A percentile compares a stretch with the other conserved stretches of the same genome.
phyloP scores from a whole-genome alignment of 116 monocot genomes.

The Zostera marina region DNA sequence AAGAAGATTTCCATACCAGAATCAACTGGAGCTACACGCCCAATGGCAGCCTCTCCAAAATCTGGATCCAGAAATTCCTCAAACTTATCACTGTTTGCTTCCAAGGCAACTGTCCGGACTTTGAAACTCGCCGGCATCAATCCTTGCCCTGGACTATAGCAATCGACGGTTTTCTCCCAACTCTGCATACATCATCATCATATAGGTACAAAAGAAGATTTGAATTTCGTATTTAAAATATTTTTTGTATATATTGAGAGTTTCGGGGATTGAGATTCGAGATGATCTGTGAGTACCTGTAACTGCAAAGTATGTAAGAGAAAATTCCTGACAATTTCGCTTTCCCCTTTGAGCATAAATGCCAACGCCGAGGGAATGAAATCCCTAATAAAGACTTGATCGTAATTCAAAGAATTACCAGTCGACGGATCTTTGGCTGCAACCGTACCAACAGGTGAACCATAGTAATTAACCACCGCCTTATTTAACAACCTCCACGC shows the following conservation, averaged over 20 bases:
- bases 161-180: slow-evolving; percentile 99
- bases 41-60: slow-evolving; percentile 96
- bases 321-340: slow-evolving; percentile 65
- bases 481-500: slow-evolving; percentile 54
- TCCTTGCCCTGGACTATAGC: slow-evolving; percentile 98
- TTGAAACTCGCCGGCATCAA: slow-evolving; percentile 99
- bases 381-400: slow-evolving; percentile 83
- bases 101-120: slow-evolving; percentile 64
- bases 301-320: slow-evolving; percentile 76
- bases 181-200: slow-evolving; percentile 36
- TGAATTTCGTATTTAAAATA: background rate
- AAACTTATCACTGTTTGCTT: slow-evolving; percentile 64
- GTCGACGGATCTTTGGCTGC: slow-evolving; percentile 43
- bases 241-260: too few relatives aligned
- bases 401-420: slow-evolving; percentile 43
- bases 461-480: slow-evolving; percentile 58
- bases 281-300: slow-evolving; percentile 28
- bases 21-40: slow-evolving; percentile 96
- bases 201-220: background rate
- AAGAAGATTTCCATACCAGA: slow-evolving; percentile 35
- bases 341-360: slow-evolving; percentile 60
- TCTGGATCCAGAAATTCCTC: slow-evolving; percentile 96
- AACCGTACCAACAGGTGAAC: slow-evolving; percentile 64
- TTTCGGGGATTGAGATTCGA: background rate
- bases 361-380: slow-evolving; percentile 68